These are phyloP conservation scores for Waltergamsia citrina DNA, from an alignment of 2,329 filamentous ascomycete species.

Conservation along the genomic window DNA sequence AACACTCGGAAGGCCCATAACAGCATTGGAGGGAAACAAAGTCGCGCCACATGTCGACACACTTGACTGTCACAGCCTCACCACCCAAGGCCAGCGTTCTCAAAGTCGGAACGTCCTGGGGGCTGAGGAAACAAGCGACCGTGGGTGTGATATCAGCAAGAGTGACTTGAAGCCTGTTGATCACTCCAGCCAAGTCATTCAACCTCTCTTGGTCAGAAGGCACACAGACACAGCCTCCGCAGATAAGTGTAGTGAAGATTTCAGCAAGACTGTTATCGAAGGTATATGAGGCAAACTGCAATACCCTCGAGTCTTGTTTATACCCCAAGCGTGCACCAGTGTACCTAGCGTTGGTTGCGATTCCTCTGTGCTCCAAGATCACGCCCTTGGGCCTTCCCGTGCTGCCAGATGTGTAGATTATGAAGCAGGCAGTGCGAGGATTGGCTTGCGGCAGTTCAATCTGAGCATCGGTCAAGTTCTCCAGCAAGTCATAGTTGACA, in stretches of 20 bases:
- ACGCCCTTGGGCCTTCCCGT: slow-evolving; percentile 14
- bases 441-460: slow-evolving; percentile 3
- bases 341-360: slow-evolving; percentile 10
- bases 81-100: slow-evolving; percentile 6
- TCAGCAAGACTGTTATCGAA: slow-evolving; percentile 5
- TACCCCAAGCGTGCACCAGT: slow-evolving; percentile 11
- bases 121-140: slow-evolving; percentile 6
- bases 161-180: slow-evolving; percentile 7
- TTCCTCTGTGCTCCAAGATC: slow-evolving; percentile 9
- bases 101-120: slow-evolving; percentile 4
- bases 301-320: slow-evolving; percentile 9
- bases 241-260: slow-evolving; percentile 7
- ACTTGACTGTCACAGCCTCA: slow-evolving; percentile 6
- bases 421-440: slow-evolving; percentile 4
- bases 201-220: slow-evolving; percentile 8
- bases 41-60: slow-evolving; percentile 5
- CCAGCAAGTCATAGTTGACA: neutral
- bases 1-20: slow-evolving; percentile 7
- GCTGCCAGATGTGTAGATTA: slow-evolving; percentile 14
- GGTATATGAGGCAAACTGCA: slow-evolving; percentile 6
- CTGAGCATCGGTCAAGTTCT: neutral
- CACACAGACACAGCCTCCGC: slow-evolving; percentile 7
- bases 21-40: slow-evolving; percentile 3
- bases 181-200: slow-evolving; percentile 8
- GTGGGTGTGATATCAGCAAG: slow-evolving; percentile 8